Base-by-base conservation (phyloP, 2,329 filamentous ascomycete genomes). In the Penicillium aurantiogriseum region DNA sequence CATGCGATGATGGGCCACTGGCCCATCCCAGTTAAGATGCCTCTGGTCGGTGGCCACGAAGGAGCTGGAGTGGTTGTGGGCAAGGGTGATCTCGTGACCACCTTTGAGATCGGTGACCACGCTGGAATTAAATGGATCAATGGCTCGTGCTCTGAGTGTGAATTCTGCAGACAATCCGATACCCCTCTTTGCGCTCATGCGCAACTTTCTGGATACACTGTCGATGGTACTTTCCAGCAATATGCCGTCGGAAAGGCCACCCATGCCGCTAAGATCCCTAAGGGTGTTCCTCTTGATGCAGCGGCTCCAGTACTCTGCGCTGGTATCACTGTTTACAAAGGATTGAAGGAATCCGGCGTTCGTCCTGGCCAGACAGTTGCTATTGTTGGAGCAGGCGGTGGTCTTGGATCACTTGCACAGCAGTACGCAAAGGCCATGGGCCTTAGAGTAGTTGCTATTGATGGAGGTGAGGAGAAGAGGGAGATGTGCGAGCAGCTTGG, bases 391-490 rank as follows among this genome's bases (percentile, higher is more conserved):
- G 91, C 91, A 17, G 91, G 91, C 61, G 91, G 91, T 76, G 90
- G 91, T 68, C 83, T 96, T 50, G 91, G 91, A 21, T 87, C 84
- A 47, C 80, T 95, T 59, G 92, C 91, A 15, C 82, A 89, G 65
- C 92, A 97, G 77, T 96, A 96, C 77, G 91, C 90, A 48, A 90
- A 88, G 76, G 92, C 92, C 35, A 95, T 96, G 91, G 91, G 92
- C 58, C 79, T 96, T 49, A 81, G 86, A 64, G 80, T 86, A 62
- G 87, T 96, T 68, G 91, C 88, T 65, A 91, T 96, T 63, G 92
- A 96, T 68, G 85, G 84, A 45, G 92, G 92, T 44, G 84, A 86
- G 2, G 91, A 93, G 77, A 96, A 96, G 84, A 83, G 79, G 69
- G 79, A 83, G 60, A 84, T 92, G 79, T 74, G 79, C 40, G 79